Percentiles rank a stretch among this genome's conserved stretches.
Conservation (phyloP, 2,329 filamentous ascomycete species). For the Lasiodiplodia gonubiensis region DNA sequence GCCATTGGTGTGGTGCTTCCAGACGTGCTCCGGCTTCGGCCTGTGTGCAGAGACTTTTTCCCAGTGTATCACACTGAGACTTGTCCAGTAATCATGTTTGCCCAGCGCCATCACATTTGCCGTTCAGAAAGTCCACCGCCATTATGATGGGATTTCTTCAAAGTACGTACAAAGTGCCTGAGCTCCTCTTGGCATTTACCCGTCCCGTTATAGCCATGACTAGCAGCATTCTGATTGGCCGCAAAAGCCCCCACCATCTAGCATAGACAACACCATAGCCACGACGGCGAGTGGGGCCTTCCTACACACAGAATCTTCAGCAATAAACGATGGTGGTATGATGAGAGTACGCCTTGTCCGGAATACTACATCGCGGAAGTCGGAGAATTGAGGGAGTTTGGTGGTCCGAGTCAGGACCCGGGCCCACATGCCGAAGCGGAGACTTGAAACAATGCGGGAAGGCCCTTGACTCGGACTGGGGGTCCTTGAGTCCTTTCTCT, state of each 20-base stretch:
- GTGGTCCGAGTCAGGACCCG: not conserved
- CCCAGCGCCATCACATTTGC: no score
- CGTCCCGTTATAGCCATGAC: not conserved
- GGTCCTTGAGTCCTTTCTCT: not conserved
- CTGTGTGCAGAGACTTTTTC: not conserved
- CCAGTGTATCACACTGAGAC: not conserved
- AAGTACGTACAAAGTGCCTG: no score
- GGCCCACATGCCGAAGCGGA: not conserved
- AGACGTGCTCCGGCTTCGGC: not conserved
- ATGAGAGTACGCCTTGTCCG: not conserved
- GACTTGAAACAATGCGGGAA: not conserved
- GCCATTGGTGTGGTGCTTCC: not conserved
- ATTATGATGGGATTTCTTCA: no score
- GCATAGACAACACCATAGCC: not conserved
- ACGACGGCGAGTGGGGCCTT: not conserved
- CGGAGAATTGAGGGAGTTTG: not conserved
- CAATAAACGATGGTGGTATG: not conserved
- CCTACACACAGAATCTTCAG: not conserved
- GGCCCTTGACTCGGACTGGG: not conserved
- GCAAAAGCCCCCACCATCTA: not conserved
- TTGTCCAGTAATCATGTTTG: no score
- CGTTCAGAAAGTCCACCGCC: no score
- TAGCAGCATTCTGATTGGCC: not conserved
- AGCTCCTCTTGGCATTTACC: no score
- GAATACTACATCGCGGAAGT: not conserved